Base-by-base conservation (phyloP, 371 early-diverging fungal genomes). In the Mucor circinelloides region DNA sequence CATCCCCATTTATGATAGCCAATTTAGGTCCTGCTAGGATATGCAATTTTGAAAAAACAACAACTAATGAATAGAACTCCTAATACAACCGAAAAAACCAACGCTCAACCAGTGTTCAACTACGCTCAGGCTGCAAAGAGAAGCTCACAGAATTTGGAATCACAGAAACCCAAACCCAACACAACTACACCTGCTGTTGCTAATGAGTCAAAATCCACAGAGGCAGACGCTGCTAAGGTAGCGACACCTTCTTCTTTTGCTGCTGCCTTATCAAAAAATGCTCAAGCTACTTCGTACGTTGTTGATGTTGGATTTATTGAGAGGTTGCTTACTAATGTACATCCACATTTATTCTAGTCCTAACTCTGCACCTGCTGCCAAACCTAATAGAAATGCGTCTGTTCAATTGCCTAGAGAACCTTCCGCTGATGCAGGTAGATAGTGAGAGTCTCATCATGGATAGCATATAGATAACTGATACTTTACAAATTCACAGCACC, bases 21-120 rank as follows among this genome's bases (percentile, higher is more conserved):
- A 64, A 28, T 70, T 67, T 70, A 65, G 65, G 65, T 65, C 65
- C 42, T 66, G 73, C 77, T 71, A 70, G 78, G 75, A 73, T 79
- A 79, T 78, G 79, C 73, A 73, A 64, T 58, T 68, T 78, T 78
- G 68, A 63, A 65, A 36, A 66, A 60, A 66, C 48, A 65, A 73
- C 71, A 78, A 78, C 79, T 78, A 75, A 78, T 78, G 79, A 78
- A 78, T 72, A 75, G 73, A 71, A 71, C 75, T 60, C 74, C 72
- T 50, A 78, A 69, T 50, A 69, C 72, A 68, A 71, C 63, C 75
- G 74, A 73, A 58, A 68, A 70, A 57, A 64, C 68, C 30, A 73
- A 73, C 73, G 73, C 73, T 48, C 70, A 74, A 76, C 64, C 70
- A 74, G 80, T 76, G 68, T 80, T 73, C 73, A 76, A 80, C 57